A percentile compares a stretch with the other conserved stretches of the same genome.
Evolutionary conservation across 1,284 basidiomycete species (phyloP).

Genomic region (Cryptococcus sp.): DNA sequence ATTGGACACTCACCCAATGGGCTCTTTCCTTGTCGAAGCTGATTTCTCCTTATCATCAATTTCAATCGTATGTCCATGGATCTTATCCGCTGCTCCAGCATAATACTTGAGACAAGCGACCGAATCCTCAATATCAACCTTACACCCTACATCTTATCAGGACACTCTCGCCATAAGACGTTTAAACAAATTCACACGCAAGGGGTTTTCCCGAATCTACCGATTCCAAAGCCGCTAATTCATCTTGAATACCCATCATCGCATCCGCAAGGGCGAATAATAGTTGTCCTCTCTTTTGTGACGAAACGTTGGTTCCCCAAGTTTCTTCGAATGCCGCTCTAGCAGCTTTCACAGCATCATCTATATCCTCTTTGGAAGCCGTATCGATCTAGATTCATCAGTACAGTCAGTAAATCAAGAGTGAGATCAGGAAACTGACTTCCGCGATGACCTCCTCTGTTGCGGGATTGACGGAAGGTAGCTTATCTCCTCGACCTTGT

Average conservation of each 20-base stretch:
- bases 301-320: constrained; percentile 84
- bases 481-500: neutral
- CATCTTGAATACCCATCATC: constrained; percentile 69
- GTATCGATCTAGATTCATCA: neutral
- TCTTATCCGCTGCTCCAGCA: constrained; percentile 64
- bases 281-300: constrained; percentile 66
- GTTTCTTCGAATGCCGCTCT: constrained; percentile 73
- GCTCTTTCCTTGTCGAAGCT: constrained; percentile 7
- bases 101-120: constrained; percentile 75
- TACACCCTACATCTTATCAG: neutral
- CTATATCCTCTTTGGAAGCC: constrained; percentile 59
- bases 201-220: constrained; percentile 13
- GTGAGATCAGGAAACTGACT: neutral
- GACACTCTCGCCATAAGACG: neutral
- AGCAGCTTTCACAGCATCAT: constrained; percentile 75
- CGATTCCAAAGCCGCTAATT: constrained; percentile 68
- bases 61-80: constrained; percentile 49
- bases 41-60: constrained; percentile 1
- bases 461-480: neutral
- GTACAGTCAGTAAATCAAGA: neutral
- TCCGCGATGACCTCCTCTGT: constrained; percentile 4
- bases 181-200: neutral
- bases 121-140: constrained; percentile 42
- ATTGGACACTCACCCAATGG: constrained; percentile 50
- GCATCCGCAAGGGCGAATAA: constrained; percentile 84